Conservation (phyloP, 192 early-diverging fungal genomes). For the Phlyctochytrium planicorne region DNA sequence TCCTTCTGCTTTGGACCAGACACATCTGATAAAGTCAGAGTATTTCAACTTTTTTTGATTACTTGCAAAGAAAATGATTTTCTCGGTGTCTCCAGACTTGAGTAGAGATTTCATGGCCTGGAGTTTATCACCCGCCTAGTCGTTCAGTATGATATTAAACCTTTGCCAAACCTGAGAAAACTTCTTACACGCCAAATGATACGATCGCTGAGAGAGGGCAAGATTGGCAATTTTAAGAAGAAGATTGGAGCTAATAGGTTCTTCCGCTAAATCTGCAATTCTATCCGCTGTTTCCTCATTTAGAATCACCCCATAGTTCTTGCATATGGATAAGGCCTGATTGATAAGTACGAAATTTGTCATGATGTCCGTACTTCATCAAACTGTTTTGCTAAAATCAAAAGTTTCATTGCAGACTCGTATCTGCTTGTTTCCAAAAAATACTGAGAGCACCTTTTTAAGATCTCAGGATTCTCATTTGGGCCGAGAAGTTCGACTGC, state of each 20-base stretch:
- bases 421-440: slow-evolving; percentile 32
- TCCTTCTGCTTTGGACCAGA: slow-evolving; percentile 58
- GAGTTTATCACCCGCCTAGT: slow-evolving; percentile 52
- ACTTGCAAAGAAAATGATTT: slow-evolving; percentile 64
- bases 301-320: slow-evolving; percentile 35
- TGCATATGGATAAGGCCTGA: slow-evolving; percentile 39
- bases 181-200: slow-evolving; percentile 53
- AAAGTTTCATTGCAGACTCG: no score
- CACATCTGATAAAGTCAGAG: slow-evolving; percentile 37
- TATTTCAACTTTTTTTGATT: no score
- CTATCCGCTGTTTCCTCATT: slow-evolving; percentile 46
- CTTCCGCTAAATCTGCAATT: slow-evolving; percentile 22
- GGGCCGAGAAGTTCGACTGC: slow-evolving; percentile 33
- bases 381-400: no score
- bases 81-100: slow-evolving; percentile 53
- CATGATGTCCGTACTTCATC: no score
- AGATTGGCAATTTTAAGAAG: slow-evolving; percentile 37
- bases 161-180: slow-evolving; percentile 37
- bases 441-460: slow-evolving; percentile 29
- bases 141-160: slow-evolving; percentile 9
- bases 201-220: slow-evolving; percentile 44
- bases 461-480: slow-evolving; percentile 32
- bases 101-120: slow-evolving; percentile 55
- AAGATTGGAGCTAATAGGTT: slow-evolving; percentile 12
- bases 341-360: no score